A percentile compares a stretch with the other conserved stretches of the same genome.
Conservation (phyloP, 129 eudicot genomes). For the Tagetes erecta region DNA sequence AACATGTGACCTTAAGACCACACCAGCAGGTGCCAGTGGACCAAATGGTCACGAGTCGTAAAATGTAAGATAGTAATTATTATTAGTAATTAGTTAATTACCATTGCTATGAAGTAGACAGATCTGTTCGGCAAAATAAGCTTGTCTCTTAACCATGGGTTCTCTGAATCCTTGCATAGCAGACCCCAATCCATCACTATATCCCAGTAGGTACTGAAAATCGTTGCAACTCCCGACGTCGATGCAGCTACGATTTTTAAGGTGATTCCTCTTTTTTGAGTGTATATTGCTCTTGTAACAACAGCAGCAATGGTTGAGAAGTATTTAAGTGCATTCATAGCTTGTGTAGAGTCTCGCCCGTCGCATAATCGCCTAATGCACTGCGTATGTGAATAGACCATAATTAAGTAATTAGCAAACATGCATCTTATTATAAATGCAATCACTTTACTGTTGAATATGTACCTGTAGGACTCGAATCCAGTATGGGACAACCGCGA, state of each 20-base stretch:
- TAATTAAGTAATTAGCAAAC: not conserved
- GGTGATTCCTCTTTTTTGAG: slow-evolving; percentile 22
- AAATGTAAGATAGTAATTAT: too few species aligned
- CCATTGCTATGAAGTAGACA: slow-evolving; percentile 65
- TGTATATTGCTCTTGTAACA: slow-evolving; percentile 47
- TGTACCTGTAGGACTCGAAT: slow-evolving; percentile 60
- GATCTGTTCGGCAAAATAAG: slow-evolving; percentile 46
- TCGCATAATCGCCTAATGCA: slow-evolving; percentile 54
- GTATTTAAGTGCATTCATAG: slow-evolving; percentile 56
- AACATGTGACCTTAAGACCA: too few species aligned
- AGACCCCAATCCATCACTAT: slow-evolving; percentile 76
- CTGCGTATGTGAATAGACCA: slow-evolving; percentile 28
- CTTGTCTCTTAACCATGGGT: slow-evolving; percentile 75
- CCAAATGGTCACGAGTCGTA: too few species aligned
- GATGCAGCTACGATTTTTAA: slow-evolving; percentile 46
- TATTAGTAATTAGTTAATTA: slow-evolving; percentile 23
- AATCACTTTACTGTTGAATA: not conserved
- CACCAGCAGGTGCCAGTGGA: too few species aligned
- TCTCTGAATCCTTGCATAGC: slow-evolving; percentile 43
- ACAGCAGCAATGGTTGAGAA: slow-evolving; percentile 63
- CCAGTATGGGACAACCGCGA: slow-evolving; percentile 66
- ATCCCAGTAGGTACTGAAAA: slow-evolving; percentile 71
- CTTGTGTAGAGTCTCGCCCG: slow-evolving; percentile 53
- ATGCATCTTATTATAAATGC: not conserved
- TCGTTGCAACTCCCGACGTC: slow-evolving; percentile 55